These are phyloP conservation scores for Fusarium lateritium DNA, from an alignment of 2,329 filamentous ascomycete species.

Conservation along the genomic window DNA sequence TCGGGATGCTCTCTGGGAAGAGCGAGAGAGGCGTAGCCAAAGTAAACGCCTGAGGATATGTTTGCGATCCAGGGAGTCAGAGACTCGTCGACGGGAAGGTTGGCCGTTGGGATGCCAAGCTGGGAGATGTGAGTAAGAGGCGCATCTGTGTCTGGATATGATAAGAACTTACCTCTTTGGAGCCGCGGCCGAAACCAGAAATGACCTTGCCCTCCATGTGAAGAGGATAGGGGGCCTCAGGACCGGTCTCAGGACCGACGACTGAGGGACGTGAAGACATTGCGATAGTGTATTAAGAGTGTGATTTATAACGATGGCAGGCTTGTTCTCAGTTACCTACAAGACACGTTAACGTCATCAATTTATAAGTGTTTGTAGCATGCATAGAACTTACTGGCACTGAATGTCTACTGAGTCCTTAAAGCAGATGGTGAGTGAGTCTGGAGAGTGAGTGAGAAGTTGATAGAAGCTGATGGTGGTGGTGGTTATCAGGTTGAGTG, in stretches of 20 bases:
- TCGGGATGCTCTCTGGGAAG: constrained; percentile 66
- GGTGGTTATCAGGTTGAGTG: constrained; percentile 10
- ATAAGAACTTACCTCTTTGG: constrained; percentile 78
- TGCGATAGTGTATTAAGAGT: constrained; percentile 4
- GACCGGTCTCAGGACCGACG: constrained; percentile 81
- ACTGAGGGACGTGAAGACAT: constrained; percentile 72
- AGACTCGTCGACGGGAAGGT: constrained; percentile 81
- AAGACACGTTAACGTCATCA: not conserved
- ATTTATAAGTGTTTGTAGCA: not conserved
- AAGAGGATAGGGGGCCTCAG: constrained; percentile 84
- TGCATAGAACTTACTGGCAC: not conserved
- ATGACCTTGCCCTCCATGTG: constrained; percentile 89
- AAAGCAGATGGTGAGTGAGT: constrained; percentile 2
- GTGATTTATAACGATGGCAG: not conserved
- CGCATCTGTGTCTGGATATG: not conserved
- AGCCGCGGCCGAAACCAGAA: constrained; percentile 92
- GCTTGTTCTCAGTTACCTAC: not conserved
- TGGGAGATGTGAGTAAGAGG: constrained; percentile 53
- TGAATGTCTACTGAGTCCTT: not conserved
- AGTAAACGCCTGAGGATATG: constrained; percentile 88
- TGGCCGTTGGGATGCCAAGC: constrained; percentile 97
- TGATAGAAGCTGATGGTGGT: constrained; percentile 29
- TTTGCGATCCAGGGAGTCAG: constrained; percentile 72
- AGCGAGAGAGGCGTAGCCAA: constrained; percentile 86
- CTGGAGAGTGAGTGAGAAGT: constrained; percentile 16